Percentiles rank a stretch among this genome's conserved stretches.
Conservation (phyloP, 192 early-diverging fungal species). For the Backusella morwellensis region DNA sequence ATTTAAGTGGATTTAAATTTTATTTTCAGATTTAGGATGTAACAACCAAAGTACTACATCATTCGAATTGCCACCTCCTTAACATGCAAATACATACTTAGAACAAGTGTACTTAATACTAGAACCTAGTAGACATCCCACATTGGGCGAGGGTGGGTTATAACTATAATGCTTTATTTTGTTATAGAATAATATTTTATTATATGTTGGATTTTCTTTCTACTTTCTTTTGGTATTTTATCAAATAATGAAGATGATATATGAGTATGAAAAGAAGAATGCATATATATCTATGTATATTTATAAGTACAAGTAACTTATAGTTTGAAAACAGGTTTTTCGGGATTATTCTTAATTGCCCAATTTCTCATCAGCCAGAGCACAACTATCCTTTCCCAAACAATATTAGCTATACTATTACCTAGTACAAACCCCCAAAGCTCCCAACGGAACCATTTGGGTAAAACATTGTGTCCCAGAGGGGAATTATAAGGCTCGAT, state of each 20-base stretch:
- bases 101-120: too few species aligned
- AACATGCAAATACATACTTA: too few species aligned
- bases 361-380: slow-evolving; percentile 45
- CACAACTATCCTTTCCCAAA: slow-evolving; percentile 52
- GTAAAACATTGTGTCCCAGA: slow-evolving; percentile 72
- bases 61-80: too few species aligned
- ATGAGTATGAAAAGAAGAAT: background rate
- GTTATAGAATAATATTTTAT: background rate
- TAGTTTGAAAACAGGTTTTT: slow-evolving; percentile 29
- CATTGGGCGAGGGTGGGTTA: too few species aligned
- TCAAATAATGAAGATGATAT: background rate
- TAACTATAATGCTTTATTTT: background rate
- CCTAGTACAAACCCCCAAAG: slow-evolving; percentile 51
- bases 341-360: slow-evolving; percentile 28
- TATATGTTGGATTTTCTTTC: background rate
- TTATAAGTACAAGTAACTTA: slow-evolving; percentile 4
- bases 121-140: too few species aligned
- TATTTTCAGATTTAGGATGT: too few species aligned
- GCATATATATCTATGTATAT: background rate
- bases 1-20: too few species aligned
- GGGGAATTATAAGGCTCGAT: slow-evolving; percentile 61
- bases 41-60: too few species aligned
- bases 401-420: slow-evolving; percentile 39
- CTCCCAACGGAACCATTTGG: slow-evolving; percentile 54
- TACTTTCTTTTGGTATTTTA: background rate